phyloP scores from a whole-genome alignment of 805 yeast species.

The Priceomyces melissophilus region DNA sequence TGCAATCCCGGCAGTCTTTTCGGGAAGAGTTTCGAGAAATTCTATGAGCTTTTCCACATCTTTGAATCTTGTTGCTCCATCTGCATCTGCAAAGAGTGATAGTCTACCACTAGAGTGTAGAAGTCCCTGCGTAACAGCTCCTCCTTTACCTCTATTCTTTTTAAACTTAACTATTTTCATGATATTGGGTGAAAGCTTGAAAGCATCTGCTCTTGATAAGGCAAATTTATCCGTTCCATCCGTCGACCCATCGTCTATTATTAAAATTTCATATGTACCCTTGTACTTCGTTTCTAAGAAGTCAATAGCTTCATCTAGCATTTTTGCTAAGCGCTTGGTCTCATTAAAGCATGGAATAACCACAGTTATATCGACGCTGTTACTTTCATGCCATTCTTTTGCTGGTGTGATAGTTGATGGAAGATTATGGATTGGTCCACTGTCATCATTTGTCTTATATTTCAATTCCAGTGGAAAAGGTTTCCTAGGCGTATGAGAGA shows the following conservation, averaged over 20 bases:
- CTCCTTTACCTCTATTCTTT: constrained; percentile 78
- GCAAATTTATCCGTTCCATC: constrained; percentile 80
- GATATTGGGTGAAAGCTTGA: constrained; percentile 50
- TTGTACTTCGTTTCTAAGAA: constrained; percentile 41
- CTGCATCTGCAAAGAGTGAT: constrained; percentile 92
- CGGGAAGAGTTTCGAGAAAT: constrained; percentile 30
- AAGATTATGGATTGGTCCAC: constrained; percentile 24
- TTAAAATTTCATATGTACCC: constrained; percentile 63
- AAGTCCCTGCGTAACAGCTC: constrained; percentile 94
- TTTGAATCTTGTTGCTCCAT: constrained; percentile 84
- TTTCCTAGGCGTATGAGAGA: constrained; percentile 64
- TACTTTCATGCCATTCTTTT: constrained; percentile 14
- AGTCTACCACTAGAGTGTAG: constrained; percentile 68
- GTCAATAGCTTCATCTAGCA: constrained; percentile 68
- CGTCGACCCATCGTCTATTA: constrained; percentile 88
- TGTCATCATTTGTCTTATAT: constrained; percentile 48
- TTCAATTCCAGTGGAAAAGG: constrained; percentile 51
- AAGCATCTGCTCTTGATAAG: constrained; percentile 51
- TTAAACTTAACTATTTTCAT: constrained; percentile 68
- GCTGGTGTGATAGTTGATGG: constrained; percentile 29
- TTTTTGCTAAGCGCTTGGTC: constrained; percentile 60
- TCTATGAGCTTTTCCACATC: constrained; percentile 57
- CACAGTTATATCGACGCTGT: constrained; percentile 59
- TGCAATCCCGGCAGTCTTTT: constrained; percentile 54
- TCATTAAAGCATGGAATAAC: constrained; percentile 96